Evolutionary conservation across 1,284 basidiomycete species (phyloP).

Genomic region (Coniferiporia weirii): DNA sequence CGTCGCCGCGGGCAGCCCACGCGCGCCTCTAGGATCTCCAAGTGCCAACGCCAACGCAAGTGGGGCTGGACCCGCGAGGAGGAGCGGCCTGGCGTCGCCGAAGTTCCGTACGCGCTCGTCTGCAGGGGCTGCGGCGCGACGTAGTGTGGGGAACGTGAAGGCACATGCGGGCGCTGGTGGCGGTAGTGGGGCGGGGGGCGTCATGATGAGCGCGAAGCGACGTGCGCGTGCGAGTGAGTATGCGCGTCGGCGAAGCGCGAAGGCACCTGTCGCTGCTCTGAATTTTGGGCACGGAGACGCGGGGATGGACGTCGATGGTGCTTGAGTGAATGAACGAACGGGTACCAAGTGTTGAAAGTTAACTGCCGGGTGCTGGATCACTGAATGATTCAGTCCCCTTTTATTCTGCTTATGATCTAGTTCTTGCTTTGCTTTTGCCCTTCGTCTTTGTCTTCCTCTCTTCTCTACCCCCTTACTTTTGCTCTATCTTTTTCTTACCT

Average conservation of each 20-base stretch:
- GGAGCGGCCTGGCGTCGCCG: not conserved
- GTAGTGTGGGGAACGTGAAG: slow-evolving; percentile 41
- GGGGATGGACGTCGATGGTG: slow-evolving; percentile 18
- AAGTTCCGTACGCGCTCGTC: slow-evolving; percentile 44
- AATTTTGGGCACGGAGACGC: not conserved
- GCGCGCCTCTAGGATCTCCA: not conserved
- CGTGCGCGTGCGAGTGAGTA: slow-evolving; percentile 66
- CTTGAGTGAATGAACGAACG: not conserved
- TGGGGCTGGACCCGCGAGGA: slow-evolving; percentile 27
- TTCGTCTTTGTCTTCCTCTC: no score
- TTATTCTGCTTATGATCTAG: no score
- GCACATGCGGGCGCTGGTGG: slow-evolving; percentile 28
- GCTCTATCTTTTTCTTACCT: no score
- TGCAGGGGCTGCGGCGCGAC: slow-evolving; percentile 43
- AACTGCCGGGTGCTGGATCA: no score
- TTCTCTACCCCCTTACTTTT: no score
- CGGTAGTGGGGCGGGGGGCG: slow-evolving; percentile 13
- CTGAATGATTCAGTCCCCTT: no score
- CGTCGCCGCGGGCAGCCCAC: slow-evolving; percentile 24
- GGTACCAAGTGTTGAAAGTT: no score
- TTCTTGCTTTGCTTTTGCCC: no score
- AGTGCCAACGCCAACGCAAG: not conserved
- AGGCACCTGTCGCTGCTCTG: not conserved
- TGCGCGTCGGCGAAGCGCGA: slow-evolving; percentile 27
- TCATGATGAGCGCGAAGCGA: slow-evolving; percentile 59